A percentile compares a stretch with the other conserved stretches of the same genome.
Conservation (phyloP, 2,329 filamentous ascomycete species). For the Monosporascus sp. region DNA sequence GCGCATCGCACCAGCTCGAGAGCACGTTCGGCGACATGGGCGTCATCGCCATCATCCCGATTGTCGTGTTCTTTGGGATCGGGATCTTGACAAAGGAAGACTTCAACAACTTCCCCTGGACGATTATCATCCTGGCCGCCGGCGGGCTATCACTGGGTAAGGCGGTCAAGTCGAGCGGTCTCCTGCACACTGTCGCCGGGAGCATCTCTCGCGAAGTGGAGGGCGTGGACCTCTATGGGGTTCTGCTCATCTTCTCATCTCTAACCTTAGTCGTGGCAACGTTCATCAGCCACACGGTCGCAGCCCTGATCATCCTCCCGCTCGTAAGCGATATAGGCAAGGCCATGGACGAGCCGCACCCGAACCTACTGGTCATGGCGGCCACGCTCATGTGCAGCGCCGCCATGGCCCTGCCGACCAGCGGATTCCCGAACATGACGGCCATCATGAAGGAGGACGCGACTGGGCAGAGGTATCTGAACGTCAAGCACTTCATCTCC, state of each 20-base stretch:
- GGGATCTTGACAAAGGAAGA: conserved; percentile 97
- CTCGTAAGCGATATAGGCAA: conserved; percentile 82
- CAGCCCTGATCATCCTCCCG: conserved; percentile 88
- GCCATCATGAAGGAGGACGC: conserved; percentile 99
- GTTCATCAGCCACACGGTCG: conserved; percentile 96
- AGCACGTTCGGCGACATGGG: conserved; percentile 94
- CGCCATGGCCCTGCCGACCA: conserved; percentile 95
- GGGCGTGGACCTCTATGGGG: conserved; percentile 76
- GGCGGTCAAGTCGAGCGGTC: conserved; percentile 86
- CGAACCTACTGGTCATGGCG: conserved; percentile 92
- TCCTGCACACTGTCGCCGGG: conserved; percentile 81
- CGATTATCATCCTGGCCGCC: conserved; percentile 96
- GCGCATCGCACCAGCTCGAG: conserved; percentile 84
- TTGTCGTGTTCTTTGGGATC: conserved; percentile 93
- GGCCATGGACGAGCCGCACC: conserved; percentile 82
- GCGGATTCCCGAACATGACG: conserved; percentile 98
- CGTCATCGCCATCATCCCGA: conserved; percentile 91
- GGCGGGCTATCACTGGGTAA: conserved; percentile 90
- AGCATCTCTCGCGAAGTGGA: conserved; percentile 70
- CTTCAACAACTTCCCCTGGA: conserved; percentile 99
- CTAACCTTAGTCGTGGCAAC: conserved; percentile 91
- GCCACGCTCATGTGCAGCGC: conserved; percentile 94
- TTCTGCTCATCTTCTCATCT: conserved; percentile 78
- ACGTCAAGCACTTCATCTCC: conserved; percentile 91
- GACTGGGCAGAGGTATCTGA: conserved; percentile 85